phyloP scores from a whole-genome alignment of 805 yeast species.

The Suhomyces prunicola region DNA sequence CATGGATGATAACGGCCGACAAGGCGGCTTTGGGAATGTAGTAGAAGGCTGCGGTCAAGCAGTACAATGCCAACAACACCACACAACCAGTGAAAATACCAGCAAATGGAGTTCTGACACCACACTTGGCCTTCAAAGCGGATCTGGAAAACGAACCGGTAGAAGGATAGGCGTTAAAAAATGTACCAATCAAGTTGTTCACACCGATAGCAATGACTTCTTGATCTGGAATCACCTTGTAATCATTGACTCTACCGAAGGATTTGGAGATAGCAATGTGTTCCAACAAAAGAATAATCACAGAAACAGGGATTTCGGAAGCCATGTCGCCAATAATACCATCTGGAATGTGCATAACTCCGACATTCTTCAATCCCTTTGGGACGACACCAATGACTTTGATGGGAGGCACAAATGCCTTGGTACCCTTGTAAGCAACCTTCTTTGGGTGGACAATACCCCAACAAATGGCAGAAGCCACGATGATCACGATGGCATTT shows the following conservation, averaged over 20 bases:
- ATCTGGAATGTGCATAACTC: conserved; percentile 62
- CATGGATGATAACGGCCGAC: conserved; percentile 87
- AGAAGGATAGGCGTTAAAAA: conserved; percentile 91
- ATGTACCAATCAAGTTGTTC: conserved; percentile 85
- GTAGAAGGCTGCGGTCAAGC: conserved; percentile 77
- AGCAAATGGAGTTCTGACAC: conserved; percentile 90
- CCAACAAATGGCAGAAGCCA: conserved; percentile 83
- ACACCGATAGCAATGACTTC: conserved; percentile 93
- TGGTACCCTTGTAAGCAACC: conserved; percentile 25
- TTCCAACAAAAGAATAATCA: conserved; percentile 77
- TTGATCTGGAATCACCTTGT: conserved; percentile 88
- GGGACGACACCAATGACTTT: conserved; percentile 76
- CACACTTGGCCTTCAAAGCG: conserved; percentile 91
- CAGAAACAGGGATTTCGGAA: conserved; percentile 79
- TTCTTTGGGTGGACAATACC: conserved; percentile 55
- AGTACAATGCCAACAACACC: conserved; percentile 82
- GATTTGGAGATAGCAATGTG: conserved; percentile 93
- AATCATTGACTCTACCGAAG: conserved; percentile 88
- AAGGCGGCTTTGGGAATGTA: conserved; percentile 89
- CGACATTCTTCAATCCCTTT: conserved; percentile 73
- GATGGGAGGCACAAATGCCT: conserved; percentile 45
- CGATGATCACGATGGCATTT: conserved; percentile 75
- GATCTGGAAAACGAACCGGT: conserved; percentile 96
- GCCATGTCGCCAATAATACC: conserved; percentile 62
- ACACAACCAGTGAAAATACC: conserved; percentile 88